Base-by-base conservation (phyloP, 805 yeast species). In the Candida insectorum region DNA sequence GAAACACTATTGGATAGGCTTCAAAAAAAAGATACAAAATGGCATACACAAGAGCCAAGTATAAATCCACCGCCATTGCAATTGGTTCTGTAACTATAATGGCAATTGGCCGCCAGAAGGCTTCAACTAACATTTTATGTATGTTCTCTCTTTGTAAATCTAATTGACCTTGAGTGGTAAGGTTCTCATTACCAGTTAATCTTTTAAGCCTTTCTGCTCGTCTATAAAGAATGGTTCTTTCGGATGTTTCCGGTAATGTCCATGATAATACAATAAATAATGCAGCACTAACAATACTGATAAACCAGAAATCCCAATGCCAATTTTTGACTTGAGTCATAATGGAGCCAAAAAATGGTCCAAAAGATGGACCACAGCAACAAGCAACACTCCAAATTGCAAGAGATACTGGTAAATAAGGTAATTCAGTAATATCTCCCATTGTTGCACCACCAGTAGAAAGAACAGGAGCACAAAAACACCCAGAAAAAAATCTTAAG, bases 381-480 rank as follows among this genome's bases (percentile, higher is more conserved):
- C 77, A 73, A 30, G 74, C 77, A 17, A 71, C 46, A 14, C 77
- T 62, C 81, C 82, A 78, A 5, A 59, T 34, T 7, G 73, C 73
- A 33, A 77, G 54, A 3, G 71, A 68, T 13, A 68, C 40, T 2
- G 81, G 76, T 22, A 66, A 50, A 31, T 56, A 56, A 5, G 75
- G 66, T 13, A 62, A 49, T 4, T 51, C 26, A 16, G 71, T 50
- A 28, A 77, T 54, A 49, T 78, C 84, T 20, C 73, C 69, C 26
- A 76, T 51, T 4, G 75, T 62, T 5, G 79, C 83, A 40, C 75
- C 81, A 34, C 80, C 82, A 11, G 76, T 74, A 1, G 79, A 71
- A 35, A 77, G 47, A 12, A 75, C 63, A 2, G 84, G 81, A 3
- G 78, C 66, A 6, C 79, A 71, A 37, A 74, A 67, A 18, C 78